These are phyloP conservation scores for Cryptococcus hybrid DNA, from an alignment of 1,284 basidiomycete genomes.

Conservation along the genomic window DNA sequence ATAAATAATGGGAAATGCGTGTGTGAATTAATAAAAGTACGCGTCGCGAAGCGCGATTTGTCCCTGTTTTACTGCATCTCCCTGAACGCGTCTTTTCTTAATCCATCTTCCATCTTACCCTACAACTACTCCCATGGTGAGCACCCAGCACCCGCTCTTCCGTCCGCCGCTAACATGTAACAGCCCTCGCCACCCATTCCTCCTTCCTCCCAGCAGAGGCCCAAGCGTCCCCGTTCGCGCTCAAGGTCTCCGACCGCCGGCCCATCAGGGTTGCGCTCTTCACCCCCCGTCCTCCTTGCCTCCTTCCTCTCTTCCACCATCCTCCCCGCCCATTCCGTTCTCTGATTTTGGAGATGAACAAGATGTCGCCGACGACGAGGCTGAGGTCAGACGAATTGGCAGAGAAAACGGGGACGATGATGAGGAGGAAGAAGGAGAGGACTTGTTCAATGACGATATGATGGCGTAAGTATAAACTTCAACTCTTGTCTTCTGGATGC, in stretches of 20 bases:
- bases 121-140: slow-evolving; percentile 6
- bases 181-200: slow-evolving; percentile 29
- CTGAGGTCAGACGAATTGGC: slow-evolving; percentile 55
- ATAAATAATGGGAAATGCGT: background rate
- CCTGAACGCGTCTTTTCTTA: slow-evolving; percentile 9
- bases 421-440: slow-evolving; percentile 69
- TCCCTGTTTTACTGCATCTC: background rate
- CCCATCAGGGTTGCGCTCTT: slow-evolving; percentile 34
- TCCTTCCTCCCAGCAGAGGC: slow-evolving; percentile 35
- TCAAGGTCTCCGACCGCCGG: slow-evolving; percentile 27
- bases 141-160: too few species aligned
- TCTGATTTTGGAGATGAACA: slow-evolving; percentile 86
- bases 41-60: slow-evolving; percentile 1
- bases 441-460: slow-evolving; percentile 79
- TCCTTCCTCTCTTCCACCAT: slow-evolving; percentile 49
- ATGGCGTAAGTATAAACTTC: slow-evolving; percentile 63
- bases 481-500: slow-evolving; percentile 28
- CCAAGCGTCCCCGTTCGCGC: slow-evolving; percentile 45
- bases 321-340: slow-evolving; percentile 76
- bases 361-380: slow-evolving; percentile 68
- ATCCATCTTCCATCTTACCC: background rate
- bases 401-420: slow-evolving; percentile 61
- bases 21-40: slow-evolving; percentile 2
- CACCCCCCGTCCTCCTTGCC: slow-evolving; percentile 46
- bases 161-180: background rate